Evolutionary conservation across 2,329 filamentous ascomycete species (phyloP).

Genomic region (Fusarium staphyleae): DNA sequence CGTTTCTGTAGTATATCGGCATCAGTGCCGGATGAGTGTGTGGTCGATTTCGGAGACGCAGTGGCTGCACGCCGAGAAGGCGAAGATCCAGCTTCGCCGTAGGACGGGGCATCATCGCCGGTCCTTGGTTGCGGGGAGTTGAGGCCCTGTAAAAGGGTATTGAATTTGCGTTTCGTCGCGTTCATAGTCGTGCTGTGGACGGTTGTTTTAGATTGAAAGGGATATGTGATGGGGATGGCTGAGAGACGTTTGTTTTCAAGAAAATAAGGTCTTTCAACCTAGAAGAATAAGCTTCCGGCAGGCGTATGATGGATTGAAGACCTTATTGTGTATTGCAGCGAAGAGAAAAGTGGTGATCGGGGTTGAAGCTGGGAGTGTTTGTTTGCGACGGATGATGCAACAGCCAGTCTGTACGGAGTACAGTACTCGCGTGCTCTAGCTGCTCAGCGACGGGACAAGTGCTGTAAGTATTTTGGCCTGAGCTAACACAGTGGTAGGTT

Average conservation of each 20-base stretch:
- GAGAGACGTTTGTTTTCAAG: not conserved
- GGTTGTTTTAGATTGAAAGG: not conserved
- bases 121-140: slow-evolving; percentile 51
- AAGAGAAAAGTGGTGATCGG: not conserved
- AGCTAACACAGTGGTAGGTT: not conserved
- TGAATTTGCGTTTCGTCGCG: slow-evolving; percentile 84
- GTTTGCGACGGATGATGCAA: slow-evolving; percentile 17
- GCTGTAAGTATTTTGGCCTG: slow-evolving; percentile 1
- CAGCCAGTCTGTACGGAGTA: not conserved
- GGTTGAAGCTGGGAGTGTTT: slow-evolving; percentile 15
- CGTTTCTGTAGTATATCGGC: slow-evolving; percentile 59
- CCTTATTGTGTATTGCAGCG: not conserved
- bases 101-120: slow-evolving; percentile 2
- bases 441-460: slow-evolving; percentile 16
- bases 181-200: slow-evolving; percentile 59
- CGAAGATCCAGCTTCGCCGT: slow-evolving; percentile 11
- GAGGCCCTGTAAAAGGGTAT: slow-evolving; percentile 73
- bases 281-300: not conserved
- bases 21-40: slow-evolving; percentile 38
- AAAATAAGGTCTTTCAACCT: not conserved
- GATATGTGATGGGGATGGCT: not conserved
- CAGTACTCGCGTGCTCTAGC: not conserved
- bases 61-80: slow-evolving; percentile 22
- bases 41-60: slow-evolving; percentile 15
- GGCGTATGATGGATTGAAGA: not conserved